Evolutionary conservation across 148 eudicot species (phyloP), one percentile per base, ranked within the genome.

Genomic region (Cornus florida): DNA sequence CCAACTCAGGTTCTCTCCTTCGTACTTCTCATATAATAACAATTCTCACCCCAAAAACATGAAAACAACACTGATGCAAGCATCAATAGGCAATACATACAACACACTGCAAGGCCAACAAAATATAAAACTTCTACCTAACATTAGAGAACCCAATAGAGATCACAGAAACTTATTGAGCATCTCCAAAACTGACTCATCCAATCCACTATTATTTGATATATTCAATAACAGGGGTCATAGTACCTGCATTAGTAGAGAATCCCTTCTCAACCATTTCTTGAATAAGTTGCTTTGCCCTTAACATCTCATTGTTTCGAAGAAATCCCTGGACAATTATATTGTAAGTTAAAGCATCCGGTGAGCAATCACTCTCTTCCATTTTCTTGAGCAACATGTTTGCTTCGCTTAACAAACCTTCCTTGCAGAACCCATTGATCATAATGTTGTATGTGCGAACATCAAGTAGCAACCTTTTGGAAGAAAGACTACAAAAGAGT

Each of bases 271-370:
- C 56, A 24, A 53, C 56, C 59, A 48, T 43, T 41, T 8, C 57
- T 10, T 57, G 64, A 57, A 57, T 0, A 57, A 57, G 64, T 57
- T 57, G 20, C 20, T 7, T 1, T 57, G 64, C 64, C 59, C 48
- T 43, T 22, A 14, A 48, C 48, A 17, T 72, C 62, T 72, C 75
- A 43, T 72, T 72, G 10, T 72, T 46, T 20, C 33, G 32, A 10
- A 72, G 33, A 72, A 43, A 43, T 43, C 75, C 78, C 14, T 23
- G 64, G 14, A 41, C 50, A 10, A 80, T 60, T 23, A 41, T 56
- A 39, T 73, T 82, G n/a, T 65, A 82, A 22, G 84, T 72, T 22
- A 10, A 24, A 38, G 10, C 80, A 39, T 82, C 14, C 16, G 77
- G 84, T 19, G 46, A 14, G 64, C 60, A 82, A 6, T 76, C 72